Evolutionary conservation across 495 filamentous ascomycete genomes (phyloP).

Genomic region (Lichenothelia convexa): DNA sequence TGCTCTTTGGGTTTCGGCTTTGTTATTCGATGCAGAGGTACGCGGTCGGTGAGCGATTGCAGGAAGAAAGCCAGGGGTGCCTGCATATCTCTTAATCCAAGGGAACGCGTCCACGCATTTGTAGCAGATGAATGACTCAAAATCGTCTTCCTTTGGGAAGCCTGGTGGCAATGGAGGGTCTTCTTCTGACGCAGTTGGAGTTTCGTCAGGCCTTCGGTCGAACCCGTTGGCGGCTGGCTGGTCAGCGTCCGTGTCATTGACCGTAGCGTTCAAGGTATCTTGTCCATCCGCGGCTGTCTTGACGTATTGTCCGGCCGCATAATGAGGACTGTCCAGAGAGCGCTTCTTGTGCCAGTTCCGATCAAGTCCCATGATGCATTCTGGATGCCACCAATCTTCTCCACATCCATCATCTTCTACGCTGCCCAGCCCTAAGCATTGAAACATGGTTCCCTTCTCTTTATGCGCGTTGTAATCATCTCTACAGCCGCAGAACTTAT

Average conservation of each 20-base stretch:
- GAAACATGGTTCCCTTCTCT: constrained; percentile 98
- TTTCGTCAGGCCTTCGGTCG: constrained; percentile 3
- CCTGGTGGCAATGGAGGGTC: constrained; percentile 53
- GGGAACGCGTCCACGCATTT: constrained; percentile 77
- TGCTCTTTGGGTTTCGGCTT: constrained; percentile 1
- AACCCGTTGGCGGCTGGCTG: constrained; percentile 4
- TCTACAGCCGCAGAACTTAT: constrained; percentile 79
- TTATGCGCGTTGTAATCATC: constrained; percentile 67
- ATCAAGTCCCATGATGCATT: constrained; percentile 70
- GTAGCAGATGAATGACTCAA: constrained; percentile 81
- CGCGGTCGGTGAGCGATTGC: constrained; percentile 33
- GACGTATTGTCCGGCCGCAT: constrained; percentile 6
- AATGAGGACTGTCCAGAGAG: constrained; percentile 14
- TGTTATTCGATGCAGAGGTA: not conserved
- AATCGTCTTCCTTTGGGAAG: constrained; percentile 76
- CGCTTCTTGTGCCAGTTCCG: constrained; percentile 28
- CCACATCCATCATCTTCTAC: constrained; percentile 74
- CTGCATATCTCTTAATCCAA: constrained; percentile 88
- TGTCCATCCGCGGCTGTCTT: constrained; percentile 6
- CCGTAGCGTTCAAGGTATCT: not conserved
- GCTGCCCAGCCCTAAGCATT: constrained; percentile 75
- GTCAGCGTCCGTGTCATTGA: constrained; percentile 1
- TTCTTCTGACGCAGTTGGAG: constrained; percentile 21
- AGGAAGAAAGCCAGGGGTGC: constrained; percentile 59
- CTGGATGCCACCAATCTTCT: constrained; percentile 98